Base-by-base conservation (phyloP, 2,329 filamentous ascomycete genomes). In the Penicillium sp. region DNA sequence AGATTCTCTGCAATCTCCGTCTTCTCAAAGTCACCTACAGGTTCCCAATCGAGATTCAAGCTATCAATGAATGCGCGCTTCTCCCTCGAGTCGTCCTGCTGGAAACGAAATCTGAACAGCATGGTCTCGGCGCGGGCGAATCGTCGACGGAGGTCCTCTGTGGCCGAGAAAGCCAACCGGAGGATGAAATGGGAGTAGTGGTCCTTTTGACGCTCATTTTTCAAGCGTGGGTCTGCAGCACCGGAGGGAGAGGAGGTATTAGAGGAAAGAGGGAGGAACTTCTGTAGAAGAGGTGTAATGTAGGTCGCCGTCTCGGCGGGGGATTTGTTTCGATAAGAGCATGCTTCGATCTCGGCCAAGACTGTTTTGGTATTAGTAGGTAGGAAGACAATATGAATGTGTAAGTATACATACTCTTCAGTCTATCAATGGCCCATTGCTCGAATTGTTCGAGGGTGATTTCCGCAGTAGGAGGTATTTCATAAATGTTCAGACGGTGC, bases 111-210 rank as follows among this genome's bases (percentile, higher is more conserved):
- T 60, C 89, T 86, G 75, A 99, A 99, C 1, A 99, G 82, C 83
- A 90, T 90, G 0, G 90, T 90, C 77, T 99, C 94, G 4, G 96
- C 86, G 36, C 93, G 86, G 4, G 87, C 84, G 70, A 97, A 99
- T 25, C 94, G 87, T 62, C 89, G 84, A 42, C 94, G 87, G 38
- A 97, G 81, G 69, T 99, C 94, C 71, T 96, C 92, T 0, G 93
- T 97, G 2, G 89, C 87, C 0, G 93, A 87, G 70, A 99, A 99
- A 1, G 94, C 94, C 43, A 99, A 85, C 0, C 94, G 87, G 6
- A 99, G 84, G 61, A 97, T 99, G 73, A 97, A 99, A 75, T 99
- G 94, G 55, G 90, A 94, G 77, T 97, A 99, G 77, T 99, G 94
- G 68, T 99, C 94, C 73, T 94, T 96, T 74, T 93, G 90, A 29